A percentile compares a stretch with the other conserved stretches of the same genome.
These are phyloP conservation scores for Globisporangium apiculatum DNA, from an alignment of 352 stramenopile species.

Conservation along the genomic window DNA sequence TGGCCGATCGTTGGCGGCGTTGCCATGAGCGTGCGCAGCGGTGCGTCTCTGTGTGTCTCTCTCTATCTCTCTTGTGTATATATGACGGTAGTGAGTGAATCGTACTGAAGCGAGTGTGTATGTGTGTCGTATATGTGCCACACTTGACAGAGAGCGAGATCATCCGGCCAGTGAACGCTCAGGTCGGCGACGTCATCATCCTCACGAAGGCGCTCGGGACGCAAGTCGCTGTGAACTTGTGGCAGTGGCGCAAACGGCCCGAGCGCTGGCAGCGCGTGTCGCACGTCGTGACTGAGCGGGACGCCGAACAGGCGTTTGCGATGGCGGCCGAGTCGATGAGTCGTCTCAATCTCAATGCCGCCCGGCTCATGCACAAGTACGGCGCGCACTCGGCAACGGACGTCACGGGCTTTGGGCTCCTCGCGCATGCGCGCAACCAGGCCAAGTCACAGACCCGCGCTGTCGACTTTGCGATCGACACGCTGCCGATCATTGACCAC, in stretches of 20 bases:
- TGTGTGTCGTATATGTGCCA: too few relatives aligned
- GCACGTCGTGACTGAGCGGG: conserved; percentile 45
- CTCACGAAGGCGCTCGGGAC: conserved; percentile 94
- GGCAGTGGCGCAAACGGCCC: conserved; percentile 87
- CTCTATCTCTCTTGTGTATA: neutral
- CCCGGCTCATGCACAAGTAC: conserved; percentile 90
- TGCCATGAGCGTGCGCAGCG: conserved; percentile 82
- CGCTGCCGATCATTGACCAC: conserved; percentile 89
- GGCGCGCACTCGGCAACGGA: conserved; percentile 91
- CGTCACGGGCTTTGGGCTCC: conserved; percentile 94
- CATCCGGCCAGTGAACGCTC: conserved; percentile 87
- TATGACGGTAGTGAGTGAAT: neutral
- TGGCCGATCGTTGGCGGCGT: conserved; percentile 95
- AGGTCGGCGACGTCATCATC: conserved; percentile 87
- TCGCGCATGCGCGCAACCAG: conserved; percentile 92
- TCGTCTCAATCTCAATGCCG: conserved; percentile 89
- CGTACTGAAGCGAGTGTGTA: too few relatives aligned
- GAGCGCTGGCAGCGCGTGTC: conserved; percentile 77
- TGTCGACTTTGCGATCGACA: conserved; percentile 92
- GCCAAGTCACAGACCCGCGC: conserved; percentile 84
- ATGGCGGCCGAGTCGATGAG: conserved; percentile 92
- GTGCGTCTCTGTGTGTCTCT: conserved; percentile 16
- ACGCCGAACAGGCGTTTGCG: conserved; percentile 86
- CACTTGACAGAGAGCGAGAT: conserved; percentile 50
- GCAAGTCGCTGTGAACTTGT: conserved; percentile 91